Evolutionary conservation across 2,329 filamentous ascomycete genomes (phyloP).

Genomic region (Endoconidiophora polonica): DNA sequence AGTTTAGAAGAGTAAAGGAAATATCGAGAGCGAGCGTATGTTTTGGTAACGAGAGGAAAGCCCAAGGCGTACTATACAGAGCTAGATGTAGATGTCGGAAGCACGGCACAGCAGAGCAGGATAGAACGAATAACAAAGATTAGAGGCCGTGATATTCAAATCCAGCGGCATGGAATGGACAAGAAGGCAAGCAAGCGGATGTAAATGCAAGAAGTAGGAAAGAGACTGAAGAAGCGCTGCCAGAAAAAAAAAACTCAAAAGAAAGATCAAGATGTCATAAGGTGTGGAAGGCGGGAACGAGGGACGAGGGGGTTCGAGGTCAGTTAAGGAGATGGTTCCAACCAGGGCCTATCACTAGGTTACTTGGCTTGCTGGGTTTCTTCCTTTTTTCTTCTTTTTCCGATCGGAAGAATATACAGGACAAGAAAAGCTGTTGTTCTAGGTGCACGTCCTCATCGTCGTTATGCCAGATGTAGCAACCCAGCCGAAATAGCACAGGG

Average conservation of each 20-base stretch:
- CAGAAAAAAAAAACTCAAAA: neutral
- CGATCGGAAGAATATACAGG: neutral
- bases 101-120: too few relatives aligned
- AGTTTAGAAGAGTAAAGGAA: neutral
- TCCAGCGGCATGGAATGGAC: too few relatives aligned
- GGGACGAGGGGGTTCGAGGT: slow-evolving; percentile 5
- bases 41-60: too few relatives aligned
- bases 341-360: neutral
- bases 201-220: neutral
- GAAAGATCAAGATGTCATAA: slow-evolving; percentile 4
- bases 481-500: too few relatives aligned
- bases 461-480: too few relatives aligned
- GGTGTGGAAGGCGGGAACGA: neutral
- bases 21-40: too few relatives aligned
- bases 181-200: neutral
- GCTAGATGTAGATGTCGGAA: neutral
- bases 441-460: neutral
- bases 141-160: slow-evolving; percentile 1
- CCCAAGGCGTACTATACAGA: neutral
- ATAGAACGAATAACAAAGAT: neutral
- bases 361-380: neutral
- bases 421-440: neutral
- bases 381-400: slow-evolving; percentile 3
- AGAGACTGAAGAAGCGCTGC: neutral
- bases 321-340: slow-evolving; percentile 5